Base-by-base conservation (phyloP, 2,329 filamentous ascomycete species). In the Septoria petroselini region DNA sequence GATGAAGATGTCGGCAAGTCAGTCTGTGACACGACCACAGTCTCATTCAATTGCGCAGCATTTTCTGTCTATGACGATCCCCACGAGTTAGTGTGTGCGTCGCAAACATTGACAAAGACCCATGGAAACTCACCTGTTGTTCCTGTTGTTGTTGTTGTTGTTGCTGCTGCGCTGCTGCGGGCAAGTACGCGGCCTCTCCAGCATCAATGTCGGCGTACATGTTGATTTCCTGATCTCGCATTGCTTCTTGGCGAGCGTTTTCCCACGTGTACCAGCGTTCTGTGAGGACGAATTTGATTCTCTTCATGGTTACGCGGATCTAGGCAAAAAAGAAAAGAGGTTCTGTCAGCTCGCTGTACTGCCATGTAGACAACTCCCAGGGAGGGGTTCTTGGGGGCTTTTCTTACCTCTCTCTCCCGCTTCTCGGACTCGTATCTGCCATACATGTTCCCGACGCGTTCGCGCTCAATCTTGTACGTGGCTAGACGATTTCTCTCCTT, bases 191-290 rank as follows among this genome's bases (percentile, higher is more conserved):
- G n/a, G 33, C n/a, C 45, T 65, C 62, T 14, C 62, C 63, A 30
- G 51, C 52, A 23, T 58, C 58, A 14, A 59, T 11, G 42, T 64
- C 57, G 12, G 64, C 72, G 23, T 73, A 75, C 19, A 86, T 67
- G 63, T 87, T 73, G 60, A 90, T 76, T 67, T 88, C 84, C 4
- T 78, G 76, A 65, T 91, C 87, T 7, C 71, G 65, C 71, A 78
- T 75, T 5, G 85, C 87, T 55, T 87, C 71, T 52, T 78, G 71
- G 41, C 81, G 73, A 17, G 88, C 88, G 65, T 90, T 86, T 64
- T 88, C 79, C 86, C 89, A 97, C 7, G 87, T 80, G 71, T 95
- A 91, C 73, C 82, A 93, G 63, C 91, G 80, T 72, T 96, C 91
- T 29, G 88, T 91, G 64, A 97, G 74, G 41, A 84, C 80, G 59